Conservation (phyloP, 805 yeast species). For the Diddensiella caesifluorescens region DNA sequence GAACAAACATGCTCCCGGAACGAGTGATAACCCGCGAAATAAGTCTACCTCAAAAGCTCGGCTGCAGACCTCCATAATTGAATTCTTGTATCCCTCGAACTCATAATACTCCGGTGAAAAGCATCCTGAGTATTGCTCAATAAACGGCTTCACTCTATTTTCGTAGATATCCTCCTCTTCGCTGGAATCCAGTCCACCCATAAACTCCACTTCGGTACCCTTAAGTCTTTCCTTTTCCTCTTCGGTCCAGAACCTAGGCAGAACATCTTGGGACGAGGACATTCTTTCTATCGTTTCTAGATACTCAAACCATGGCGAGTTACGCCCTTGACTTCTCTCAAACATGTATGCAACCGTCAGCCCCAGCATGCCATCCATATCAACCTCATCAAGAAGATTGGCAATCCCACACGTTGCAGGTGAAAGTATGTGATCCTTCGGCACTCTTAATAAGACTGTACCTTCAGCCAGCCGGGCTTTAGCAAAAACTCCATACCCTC, state of each 20-base stretch:
- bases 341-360: conserved; percentile 66
- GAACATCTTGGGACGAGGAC: conserved; percentile 27
- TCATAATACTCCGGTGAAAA: conserved; percentile 19
- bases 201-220: conserved; percentile 57
- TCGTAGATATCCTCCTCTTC: conserved; percentile 40
- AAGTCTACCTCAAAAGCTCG: conserved; percentile 79
- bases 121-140: conserved; percentile 14
- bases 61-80: conserved; percentile 61
- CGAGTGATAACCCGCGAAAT: conserved; percentile 68
- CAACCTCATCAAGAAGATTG: conserved; percentile 58
- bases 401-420: conserved; percentile 45
- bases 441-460: conserved; percentile 31
- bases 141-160: conserved; percentile 31
- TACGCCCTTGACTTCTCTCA: conserved; percentile 52
- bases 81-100: conserved; percentile 36
- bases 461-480: conserved; percentile 35
- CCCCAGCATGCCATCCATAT: conserved; percentile 58
- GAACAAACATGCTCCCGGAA: conserved; percentile 88
- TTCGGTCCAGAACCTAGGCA: conserved; percentile 62
- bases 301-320: conserved; percentile 78
- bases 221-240: conserved; percentile 41
- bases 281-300: conserved; percentile 39
- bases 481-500: conserved; percentile 76
- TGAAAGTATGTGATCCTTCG: conserved; percentile 31
- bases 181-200: conserved; percentile 53